phyloP scores from a whole-genome alignment of 495 filamentous ascomycete species.

The Penicillium crystallinum region DNA sequence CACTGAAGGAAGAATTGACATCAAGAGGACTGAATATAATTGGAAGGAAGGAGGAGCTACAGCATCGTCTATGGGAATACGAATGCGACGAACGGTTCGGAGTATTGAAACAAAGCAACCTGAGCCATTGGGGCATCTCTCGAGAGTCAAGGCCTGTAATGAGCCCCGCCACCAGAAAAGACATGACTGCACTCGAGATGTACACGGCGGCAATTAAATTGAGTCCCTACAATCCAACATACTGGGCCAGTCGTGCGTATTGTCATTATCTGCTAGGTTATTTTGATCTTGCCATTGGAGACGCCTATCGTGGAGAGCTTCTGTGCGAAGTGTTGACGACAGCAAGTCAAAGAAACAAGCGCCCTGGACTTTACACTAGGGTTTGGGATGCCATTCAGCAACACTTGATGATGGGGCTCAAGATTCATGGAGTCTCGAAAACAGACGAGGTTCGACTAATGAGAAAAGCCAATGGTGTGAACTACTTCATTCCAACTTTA shows the following conservation, averaged over 20 bases:
- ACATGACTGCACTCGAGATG: slow-evolving; percentile 25
- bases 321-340: slow-evolving; percentile 39
- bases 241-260: slow-evolving; percentile 65
- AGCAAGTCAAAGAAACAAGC: slow-evolving; percentile 8
- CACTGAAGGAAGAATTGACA: slow-evolving; percentile 1
- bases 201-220: slow-evolving; percentile 31
- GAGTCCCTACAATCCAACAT: slow-evolving; percentile 64
- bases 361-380: slow-evolving; percentile 22
- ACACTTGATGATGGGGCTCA: slow-evolving; percentile 18
- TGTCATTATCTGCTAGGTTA: slow-evolving; percentile 66
- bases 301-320: slow-evolving; percentile 76
- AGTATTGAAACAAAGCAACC: slow-evolving; percentile 13
- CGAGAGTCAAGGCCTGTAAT: slow-evolving; percentile 13
- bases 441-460: slow-evolving; percentile 8
- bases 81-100: slow-evolving; percentile 9
- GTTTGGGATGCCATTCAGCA: slow-evolving; percentile 30
- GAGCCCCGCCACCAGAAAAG: slow-evolving; percentile 2
- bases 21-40: background rate
- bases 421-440: background rate
- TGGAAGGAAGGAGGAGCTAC: background rate
- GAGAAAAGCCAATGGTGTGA: slow-evolving; percentile 19
- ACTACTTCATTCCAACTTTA: slow-evolving; percentile 22
- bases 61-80: background rate
- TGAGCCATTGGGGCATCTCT: slow-evolving; percentile 21
- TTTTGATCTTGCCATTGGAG: slow-evolving; percentile 77